Evolutionary conservation across 352 stramenopile genomes (phyloP), one percentile per base, ranked within the genome.

Genomic region (Globisporangium heterothallicum): DNA sequence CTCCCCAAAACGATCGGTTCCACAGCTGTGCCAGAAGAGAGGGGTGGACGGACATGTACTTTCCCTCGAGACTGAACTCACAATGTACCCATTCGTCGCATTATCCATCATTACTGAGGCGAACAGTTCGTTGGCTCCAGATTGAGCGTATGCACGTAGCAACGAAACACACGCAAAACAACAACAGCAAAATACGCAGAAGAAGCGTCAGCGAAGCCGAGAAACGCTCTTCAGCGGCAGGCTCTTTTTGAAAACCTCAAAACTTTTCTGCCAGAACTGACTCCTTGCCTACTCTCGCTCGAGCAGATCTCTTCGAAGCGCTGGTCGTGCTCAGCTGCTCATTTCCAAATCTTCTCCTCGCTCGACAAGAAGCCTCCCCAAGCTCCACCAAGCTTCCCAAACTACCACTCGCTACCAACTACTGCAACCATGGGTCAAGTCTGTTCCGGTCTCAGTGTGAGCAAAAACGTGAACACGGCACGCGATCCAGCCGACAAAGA

Each of bases 361-460:
- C 61, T 51, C 59, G 52, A 52, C 49, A 63, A 63, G 59, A 65
- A 53, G 47, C 22, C 32, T 42, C 14, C 7, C 35, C 25, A 19
- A 27, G 10, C 38, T 18, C 42, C 26, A 29, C 32, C 58, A 18
- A 40, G 35, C 22, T 19, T 40, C 25, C 36, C 26, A 12, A 45
- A 44, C 42, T 9, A n/a, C 22, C 18, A 18, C 21, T 26, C 5
- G 5, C 21, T 19, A 43, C 16, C 19, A 4, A 21, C 8, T 21
- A 35, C 24, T 38, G 16, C 34, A 43, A 29, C 44, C 30, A 85
- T 85, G 74, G 74, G 74, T 41, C 69, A 85, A 64, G 74, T 82
- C 30, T 85, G 74, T 41, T 78, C 68, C 44, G 70, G 71, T 46
- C 47, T 58, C 27, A 59, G 56, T 18, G 58, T 82, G n/a, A 62